A percentile compares a stretch with the other conserved stretches of the same genome.
Evolutionary conservation across 352 stramenopile species (phyloP).

Genomic region (Globisporangium cylindrosporum): DNA sequence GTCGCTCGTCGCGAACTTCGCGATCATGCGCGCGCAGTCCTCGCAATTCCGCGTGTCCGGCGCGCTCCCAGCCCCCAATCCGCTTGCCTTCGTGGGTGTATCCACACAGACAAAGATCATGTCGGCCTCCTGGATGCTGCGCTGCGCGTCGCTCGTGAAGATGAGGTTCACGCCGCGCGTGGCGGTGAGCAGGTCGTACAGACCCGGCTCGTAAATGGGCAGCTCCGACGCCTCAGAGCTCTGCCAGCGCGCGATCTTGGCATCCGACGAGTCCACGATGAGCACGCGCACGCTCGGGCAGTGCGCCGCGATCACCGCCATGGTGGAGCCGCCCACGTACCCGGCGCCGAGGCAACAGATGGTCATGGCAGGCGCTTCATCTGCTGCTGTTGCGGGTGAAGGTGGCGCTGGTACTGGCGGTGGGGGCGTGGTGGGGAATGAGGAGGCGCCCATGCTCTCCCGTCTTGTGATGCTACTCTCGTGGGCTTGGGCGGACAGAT

Average conservation of each 20-base stretch:
- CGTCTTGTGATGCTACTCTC: not conserved
- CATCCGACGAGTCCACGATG: constrained; percentile 95
- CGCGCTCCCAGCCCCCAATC: constrained; percentile 96
- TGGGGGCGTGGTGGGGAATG: not conserved
- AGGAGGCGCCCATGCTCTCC: not conserved
- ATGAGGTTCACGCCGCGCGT: constrained; percentile 96
- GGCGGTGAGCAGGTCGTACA: constrained; percentile 94
- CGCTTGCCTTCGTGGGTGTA: constrained; percentile 97
- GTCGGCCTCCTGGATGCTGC: constrained; percentile 95
- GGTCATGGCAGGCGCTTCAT: constrained; percentile 36
- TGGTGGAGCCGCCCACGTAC: constrained; percentile 99
- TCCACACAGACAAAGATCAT: constrained; percentile 99
- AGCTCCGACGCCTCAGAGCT: constrained; percentile 71
- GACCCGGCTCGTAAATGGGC: constrained; percentile 99
- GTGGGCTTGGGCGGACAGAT: not conserved
- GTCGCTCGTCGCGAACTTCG: constrained; percentile 87
- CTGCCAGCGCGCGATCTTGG: constrained; percentile 99
- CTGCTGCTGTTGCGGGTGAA: constrained; percentile 24
- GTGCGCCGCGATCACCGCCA: constrained; percentile 98
- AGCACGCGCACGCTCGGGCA: constrained; percentile 98
- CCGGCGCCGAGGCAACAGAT: constrained; percentile 97
- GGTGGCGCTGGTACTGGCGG: constrained; percentile 25
- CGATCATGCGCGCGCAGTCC: constrained; percentile 97
- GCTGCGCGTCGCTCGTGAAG: constrained; percentile 98
- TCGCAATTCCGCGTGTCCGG: constrained; percentile 99